Conservation (phyloP, 202 grass and related monocot genomes). For the Musa balbisiana region DNA sequence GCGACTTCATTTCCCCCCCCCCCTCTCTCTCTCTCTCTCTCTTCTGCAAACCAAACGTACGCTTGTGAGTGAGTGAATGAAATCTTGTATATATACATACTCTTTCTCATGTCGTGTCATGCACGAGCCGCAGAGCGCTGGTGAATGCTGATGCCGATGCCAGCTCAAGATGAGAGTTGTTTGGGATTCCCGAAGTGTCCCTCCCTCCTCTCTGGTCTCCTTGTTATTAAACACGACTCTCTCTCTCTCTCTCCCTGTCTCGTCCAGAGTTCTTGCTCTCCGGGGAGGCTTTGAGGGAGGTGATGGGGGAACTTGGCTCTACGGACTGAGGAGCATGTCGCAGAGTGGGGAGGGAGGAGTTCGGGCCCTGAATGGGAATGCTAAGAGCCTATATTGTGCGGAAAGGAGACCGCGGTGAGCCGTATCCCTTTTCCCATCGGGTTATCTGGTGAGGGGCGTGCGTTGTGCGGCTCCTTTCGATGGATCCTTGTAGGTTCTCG, state of each 20-base stretch:
- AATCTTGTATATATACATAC: neutral
- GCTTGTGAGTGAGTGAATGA: too few species aligned
- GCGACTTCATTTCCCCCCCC: neutral
- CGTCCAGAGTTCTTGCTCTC: slow-evolving; percentile 26
- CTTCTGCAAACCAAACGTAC: neutral
- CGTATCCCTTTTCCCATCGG: slow-evolving; percentile 9
- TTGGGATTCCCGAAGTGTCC: slow-evolving; percentile 20
- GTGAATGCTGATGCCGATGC: neutral
- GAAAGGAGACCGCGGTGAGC: neutral
- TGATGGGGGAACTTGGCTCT: neutral
- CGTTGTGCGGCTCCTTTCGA: neutral
- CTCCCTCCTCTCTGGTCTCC: neutral
- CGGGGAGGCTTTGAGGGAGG: neutral
- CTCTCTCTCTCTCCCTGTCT: neutral
- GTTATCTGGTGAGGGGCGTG: slow-evolving; percentile 11
- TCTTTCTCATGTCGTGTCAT: slow-evolving; percentile 23
- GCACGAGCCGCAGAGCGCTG: slow-evolving; percentile 10
- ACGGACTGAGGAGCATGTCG: neutral
- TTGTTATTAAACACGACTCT: neutral
- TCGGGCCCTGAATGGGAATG: neutral
- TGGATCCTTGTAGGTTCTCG: slow-evolving; percentile 8
- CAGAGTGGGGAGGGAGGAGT: slow-evolving; percentile 11
- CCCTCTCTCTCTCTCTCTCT: too few species aligned
- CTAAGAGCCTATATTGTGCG: neutral
- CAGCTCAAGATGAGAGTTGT: slow-evolving; percentile 11